Evolutionary conservation across 164 flowering plant genomes (phyloP), one percentile per base, ranked within the genome.

Genomic region (Piper longum): DNA sequence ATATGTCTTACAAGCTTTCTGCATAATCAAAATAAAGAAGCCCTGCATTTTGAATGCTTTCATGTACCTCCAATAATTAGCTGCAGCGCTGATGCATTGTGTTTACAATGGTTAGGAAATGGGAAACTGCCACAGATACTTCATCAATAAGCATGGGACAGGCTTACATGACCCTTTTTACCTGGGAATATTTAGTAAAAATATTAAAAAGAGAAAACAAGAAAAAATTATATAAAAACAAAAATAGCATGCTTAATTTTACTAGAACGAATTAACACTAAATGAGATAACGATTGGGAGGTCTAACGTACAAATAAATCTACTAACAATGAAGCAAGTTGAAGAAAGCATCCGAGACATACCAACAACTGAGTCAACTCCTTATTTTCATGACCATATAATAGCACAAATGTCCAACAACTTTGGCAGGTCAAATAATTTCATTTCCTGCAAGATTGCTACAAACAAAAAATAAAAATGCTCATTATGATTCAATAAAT

Each of bases 361-460:
- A 95, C 99, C 82, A 95, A 63, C 51, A 57, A 64, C 72, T 68
- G 76, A 52, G 96, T 83, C 69, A 95, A 68, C 64, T 87, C 89
- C 76, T 82, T 85, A 78, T 95, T 95, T 66, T 87, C 96, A 74
- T 76, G 90, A 64, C 89, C 89, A 79, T 85, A 95, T 62, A 91
- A 26, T 79, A 56, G 97, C 99, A 82, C 99, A 95, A 65, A 86
- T 80, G 75, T 95, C 99, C 66, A 95, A 76, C 80, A 95, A 70
- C 75, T 86, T 91, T 7, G 96, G 96, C 72, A 95, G 74, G 70
- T 91, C 85, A 44, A 95, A 91, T 71, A 91, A 68, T 72, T 80
- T 87, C 75, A 81, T 95, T 63, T 87, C 91, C 91, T 87, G 96
- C 91, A 95, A 76, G 75, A 91, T 76, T 66, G 77, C 99, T 93